A percentile compares a stretch with the other conserved stretches of the same genome.
Evolutionary conservation across 225 moss, liverwort and hornwort species (phyloP).

Genomic region (Bryum argenteum): DNA sequence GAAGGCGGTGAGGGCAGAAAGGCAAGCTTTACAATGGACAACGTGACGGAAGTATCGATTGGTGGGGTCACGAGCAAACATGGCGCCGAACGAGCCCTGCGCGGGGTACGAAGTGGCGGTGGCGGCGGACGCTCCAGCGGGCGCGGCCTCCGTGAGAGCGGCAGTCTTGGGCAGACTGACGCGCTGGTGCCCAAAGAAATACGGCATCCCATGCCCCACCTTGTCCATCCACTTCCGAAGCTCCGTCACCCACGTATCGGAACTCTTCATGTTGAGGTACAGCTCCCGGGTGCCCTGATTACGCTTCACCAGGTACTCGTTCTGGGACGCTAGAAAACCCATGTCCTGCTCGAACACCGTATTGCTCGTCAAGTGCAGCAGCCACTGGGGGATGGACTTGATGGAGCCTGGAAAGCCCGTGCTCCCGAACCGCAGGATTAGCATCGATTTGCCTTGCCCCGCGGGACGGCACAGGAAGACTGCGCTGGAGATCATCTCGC

Average conservation of each 20-base stretch:
- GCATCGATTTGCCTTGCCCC: slow-evolving; percentile 84
- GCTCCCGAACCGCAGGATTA: slow-evolving; percentile 65
- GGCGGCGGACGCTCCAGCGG: slow-evolving; percentile 63
- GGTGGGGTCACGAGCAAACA: slow-evolving; percentile 76
- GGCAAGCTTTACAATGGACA: slow-evolving; percentile 80
- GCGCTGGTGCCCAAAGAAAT: slow-evolving; percentile 66
- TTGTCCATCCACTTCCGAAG: slow-evolving; percentile 76
- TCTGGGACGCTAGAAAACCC: slow-evolving; percentile 86
- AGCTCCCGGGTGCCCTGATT: slow-evolving; percentile 64
- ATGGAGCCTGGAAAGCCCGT: slow-evolving; percentile 17
- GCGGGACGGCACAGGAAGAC: slow-evolving; percentile 69
- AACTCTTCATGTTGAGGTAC: slow-evolving; percentile 74
- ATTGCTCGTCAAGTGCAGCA: slow-evolving; percentile 48
- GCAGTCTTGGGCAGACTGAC: slow-evolving; percentile 48
- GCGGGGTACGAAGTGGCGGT: slow-evolving; percentile 64
- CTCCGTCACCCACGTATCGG: slow-evolving; percentile 75
- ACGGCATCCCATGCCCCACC: slow-evolving; percentile 82
- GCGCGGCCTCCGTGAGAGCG: slow-evolving; percentile 69
- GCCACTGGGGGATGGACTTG: slow-evolving; percentile 49
- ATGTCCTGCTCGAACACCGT: slow-evolving; percentile 81
- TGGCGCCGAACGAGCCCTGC: slow-evolving; percentile 73
- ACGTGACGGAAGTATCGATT: slow-evolving; percentile 81
- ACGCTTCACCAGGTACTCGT: slow-evolving; percentile 50
- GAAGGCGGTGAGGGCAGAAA: slow-evolving; percentile 45
- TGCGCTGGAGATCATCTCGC: slow-evolving; percentile 31